Evolutionary conservation across 352 stramenopile genomes (phyloP).

Genomic region (Thraustotheca clavata): DNA sequence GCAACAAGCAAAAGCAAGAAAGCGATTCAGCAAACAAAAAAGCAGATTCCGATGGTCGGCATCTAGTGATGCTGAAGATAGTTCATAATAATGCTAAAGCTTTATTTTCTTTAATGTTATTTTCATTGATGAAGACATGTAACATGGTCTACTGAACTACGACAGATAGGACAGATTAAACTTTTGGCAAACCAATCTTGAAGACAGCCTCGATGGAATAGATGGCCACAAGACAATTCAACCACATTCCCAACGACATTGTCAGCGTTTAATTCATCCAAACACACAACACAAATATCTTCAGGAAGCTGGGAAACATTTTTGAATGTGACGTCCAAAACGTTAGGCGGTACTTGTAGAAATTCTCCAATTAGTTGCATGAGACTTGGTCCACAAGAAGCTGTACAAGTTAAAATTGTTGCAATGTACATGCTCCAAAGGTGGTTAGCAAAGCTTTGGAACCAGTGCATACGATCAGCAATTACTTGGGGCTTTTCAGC

Average conservation of each 20-base stretch:
- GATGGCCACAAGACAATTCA: background rate
- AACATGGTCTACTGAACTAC: too few relatives aligned
- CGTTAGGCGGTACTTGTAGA: background rate
- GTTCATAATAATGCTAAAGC: background rate
- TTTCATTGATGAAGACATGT: too few relatives aligned
- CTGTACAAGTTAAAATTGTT: background rate
- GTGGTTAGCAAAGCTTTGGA: background rate
- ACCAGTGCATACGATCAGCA: background rate
- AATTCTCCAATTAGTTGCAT: background rate
- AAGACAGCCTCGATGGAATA: conserved; percentile 11
- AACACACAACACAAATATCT: background rate
- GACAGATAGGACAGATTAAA: conserved; percentile 11
- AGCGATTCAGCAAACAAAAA: background rate
- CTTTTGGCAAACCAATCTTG: conserved; percentile 8
- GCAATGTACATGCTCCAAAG: conserved; percentile 11
- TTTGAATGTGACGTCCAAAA: too few relatives aligned
- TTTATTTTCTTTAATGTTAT: background rate
- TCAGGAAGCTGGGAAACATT: background rate
- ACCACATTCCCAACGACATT: background rate
- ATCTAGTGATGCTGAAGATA: background rate
- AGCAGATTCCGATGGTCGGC: background rate
- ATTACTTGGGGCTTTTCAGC: background rate
- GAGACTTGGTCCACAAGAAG: background rate
- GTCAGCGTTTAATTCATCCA: background rate
- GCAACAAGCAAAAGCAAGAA: background rate